Base-by-base conservation (phyloP, 495 filamentous ascomycete genomes). In the Daldinia concentrica region DNA sequence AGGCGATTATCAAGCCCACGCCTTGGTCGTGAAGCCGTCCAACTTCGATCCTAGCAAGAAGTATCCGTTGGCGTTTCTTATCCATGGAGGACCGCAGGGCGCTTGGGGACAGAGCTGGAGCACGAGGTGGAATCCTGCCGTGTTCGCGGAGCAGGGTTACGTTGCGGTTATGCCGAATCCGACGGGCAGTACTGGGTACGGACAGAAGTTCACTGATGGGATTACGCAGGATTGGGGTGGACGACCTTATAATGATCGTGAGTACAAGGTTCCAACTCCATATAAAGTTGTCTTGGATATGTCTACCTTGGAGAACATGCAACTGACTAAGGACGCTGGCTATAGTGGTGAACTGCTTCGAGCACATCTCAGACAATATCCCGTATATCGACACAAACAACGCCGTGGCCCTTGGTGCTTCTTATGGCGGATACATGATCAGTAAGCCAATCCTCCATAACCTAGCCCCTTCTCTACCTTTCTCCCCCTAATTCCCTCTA, bases 61-160 rank as follows among this genome's bases (percentile, higher is more conserved):
- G 69, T 97, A 97, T 76, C 94, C 93, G 0, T 80, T 98, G 34
- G 89, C 90, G 1, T 93, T 93, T 69, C 75, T 97, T 41, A 92
- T 98, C 55, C 94, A 98, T 69, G 94, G 94, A 57, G 94, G 94
- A 0, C 94, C 94, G 0, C 93, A 97, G 75, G 91, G 91, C 6
- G 90, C 92, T 1, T 97, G 93, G 93, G 86, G 83, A 6, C 92
- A 97, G 74, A 81, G 86, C 30, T 97, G 94, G 94, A 90, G 86
- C 66, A 97, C 92, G 0, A 84, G 94, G 15, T 97, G 94, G 94
- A 98, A 98, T 68, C 93, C 92, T 0, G 93, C 92, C 6, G 86
- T 96, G 4, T 97, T 95, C 76, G 93, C 94, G 4, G 94, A 97
- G 77, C 92, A 96, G 75, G 94, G 94, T 12, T 97, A 96, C 68